phyloP scores from a whole-genome alignment of 202 grass and related monocot genomes.

The Panicum virgatum region DNA sequence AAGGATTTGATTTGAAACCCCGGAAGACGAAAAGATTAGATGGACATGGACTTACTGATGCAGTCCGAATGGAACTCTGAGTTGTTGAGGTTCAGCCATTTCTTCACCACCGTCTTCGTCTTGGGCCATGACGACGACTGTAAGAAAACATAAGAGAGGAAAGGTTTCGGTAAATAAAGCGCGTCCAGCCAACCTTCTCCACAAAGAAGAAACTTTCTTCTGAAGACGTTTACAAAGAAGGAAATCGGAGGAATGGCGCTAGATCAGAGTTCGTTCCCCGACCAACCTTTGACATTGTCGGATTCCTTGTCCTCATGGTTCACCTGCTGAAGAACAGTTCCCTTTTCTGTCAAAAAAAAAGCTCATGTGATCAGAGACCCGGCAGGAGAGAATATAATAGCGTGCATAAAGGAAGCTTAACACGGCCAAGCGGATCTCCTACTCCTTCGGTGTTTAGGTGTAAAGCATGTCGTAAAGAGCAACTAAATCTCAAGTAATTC shows the following conservation, averaged over 20 bases:
- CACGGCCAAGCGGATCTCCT: conserved; percentile 20
- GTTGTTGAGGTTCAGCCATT: conserved; percentile 72
- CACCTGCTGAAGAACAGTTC: background rate
- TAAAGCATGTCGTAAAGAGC: conserved; percentile 27
- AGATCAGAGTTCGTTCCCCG: background rate
- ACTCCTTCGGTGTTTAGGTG: conserved; percentile 24
- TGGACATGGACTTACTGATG: conserved; percentile 40
- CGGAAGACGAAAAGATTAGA: background rate
- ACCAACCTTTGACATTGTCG: conserved; percentile 71
- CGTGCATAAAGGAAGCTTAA: conserved; percentile 2
- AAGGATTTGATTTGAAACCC: background rate
- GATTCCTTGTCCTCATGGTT: conserved; percentile 54
- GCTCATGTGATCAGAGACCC: conserved; percentile 16
- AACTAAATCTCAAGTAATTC: background rate
- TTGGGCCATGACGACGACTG: conserved; percentile 87
- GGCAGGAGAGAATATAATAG: background rate
- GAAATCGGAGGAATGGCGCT: background rate
- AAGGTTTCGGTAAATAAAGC: background rate
- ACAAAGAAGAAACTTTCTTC: background rate
- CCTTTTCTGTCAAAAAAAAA: conserved; percentile 25
- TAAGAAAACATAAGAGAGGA: too few species aligned
- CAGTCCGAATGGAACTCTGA: conserved; percentile 58
- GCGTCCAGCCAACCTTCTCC: background rate
- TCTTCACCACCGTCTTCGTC: conserved; percentile 56
- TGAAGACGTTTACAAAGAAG: background rate